Evolutionary conservation across 2,329 filamentous ascomycete species (phyloP), one percentile per base, ranked within the genome.

Genomic region (Cryoendolithus antarcticus): DNA sequence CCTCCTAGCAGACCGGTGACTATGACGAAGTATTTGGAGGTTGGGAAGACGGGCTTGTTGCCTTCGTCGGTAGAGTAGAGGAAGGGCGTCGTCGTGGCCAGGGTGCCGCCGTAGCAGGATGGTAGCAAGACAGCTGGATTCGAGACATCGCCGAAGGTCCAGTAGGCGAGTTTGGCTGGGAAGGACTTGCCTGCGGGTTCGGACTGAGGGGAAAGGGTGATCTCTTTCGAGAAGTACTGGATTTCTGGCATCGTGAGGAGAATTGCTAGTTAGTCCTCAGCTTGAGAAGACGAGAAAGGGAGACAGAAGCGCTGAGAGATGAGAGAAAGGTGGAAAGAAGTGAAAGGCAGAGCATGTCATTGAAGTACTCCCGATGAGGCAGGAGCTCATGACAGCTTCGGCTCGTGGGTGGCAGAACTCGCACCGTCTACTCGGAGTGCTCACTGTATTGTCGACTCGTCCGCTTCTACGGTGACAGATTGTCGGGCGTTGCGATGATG

Each of bases 31-130:
- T 40, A 28, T 8, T 40, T 11, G 11, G 7, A 7, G 33, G 38
- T 40, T 3, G 48, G 40, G 30, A 72, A 58, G 9, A 71, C 58
- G 41, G 66, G 60, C 28, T 69, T 52, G 1, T 71, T 50, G 0
- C 63, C 61, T 4, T 61, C 60, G 4, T 54, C 35, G 3, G 39
- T 32, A 6, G 44, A 38, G 34, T 52, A 49, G 35, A 65, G 57
- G 45, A 71, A 73, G 32, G 60, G 70, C 2, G 69, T 47, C 1
- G 72, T 74, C 2, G 55, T 62, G 21, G 64, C 61, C 11, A 77
- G 63, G 6, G 61, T 60, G 13, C 72, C 72, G 4, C 65, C 63
- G 50, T 71, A 76, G 51, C 72, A 76, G 2, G 71, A 75, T 19
- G 68, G 64, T 9, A 76, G 63, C 9, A 75, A 52, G n/a, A 65